A percentile compares a stretch with the other conserved stretches of the same genome.
Conservation (phyloP, 225 moss, liverwort and hornwort species). For the Thuidium tamariscinum region DNA sequence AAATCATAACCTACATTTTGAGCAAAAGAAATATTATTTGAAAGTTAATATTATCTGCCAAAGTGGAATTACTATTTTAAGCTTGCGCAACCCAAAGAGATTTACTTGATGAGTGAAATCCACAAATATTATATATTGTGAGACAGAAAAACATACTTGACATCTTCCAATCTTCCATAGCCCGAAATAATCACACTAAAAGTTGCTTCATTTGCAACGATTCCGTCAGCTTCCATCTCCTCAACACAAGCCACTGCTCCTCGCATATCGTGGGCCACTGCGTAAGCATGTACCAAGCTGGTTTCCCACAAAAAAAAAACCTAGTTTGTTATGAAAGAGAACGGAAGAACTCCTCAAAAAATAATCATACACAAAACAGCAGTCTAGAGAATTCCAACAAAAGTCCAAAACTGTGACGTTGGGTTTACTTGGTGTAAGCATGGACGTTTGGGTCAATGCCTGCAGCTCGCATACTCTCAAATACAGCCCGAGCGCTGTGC, state of each 20-base stretch:
- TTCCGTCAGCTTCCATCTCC: conserved; percentile 70
- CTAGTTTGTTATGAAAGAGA: neutral
- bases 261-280: conserved; percentile 58
- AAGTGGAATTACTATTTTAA: neutral
- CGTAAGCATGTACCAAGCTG: conserved; percentile 71
- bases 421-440: conserved; percentile 62
- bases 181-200: conserved; percentile 78
- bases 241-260: conserved; percentile 62
- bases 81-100: neutral
- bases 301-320: neutral
- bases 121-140: neutral
- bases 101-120: neutral
- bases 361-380: neutral
- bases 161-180: conserved; percentile 45
- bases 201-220: conserved; percentile 57
- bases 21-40: neutral
- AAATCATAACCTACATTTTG: neutral
- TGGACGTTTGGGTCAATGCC: conserved; percentile 65
- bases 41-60: neutral
- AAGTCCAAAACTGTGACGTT: neutral
- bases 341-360: neutral
- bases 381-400: neutral
- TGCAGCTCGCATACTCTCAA: conserved; percentile 67
- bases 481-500: conserved; percentile 59
- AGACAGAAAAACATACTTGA: conserved; percentile 39